Conservation (phyloP, 2,329 filamentous ascomycete species). For the Verticillium albo-atrum region DNA sequence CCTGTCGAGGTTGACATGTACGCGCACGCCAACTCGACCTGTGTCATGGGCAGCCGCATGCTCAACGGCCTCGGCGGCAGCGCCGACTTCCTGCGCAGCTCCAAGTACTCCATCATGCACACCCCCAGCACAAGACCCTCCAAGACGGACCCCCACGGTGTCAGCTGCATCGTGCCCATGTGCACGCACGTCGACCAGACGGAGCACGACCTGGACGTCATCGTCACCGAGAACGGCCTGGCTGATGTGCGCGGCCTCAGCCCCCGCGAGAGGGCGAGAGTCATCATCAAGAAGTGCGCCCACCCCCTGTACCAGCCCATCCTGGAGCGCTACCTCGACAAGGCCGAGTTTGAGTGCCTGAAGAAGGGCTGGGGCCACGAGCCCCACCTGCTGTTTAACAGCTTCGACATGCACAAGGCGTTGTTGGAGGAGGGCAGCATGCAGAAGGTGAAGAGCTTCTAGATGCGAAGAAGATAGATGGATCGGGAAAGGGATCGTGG, state of each 20-base stretch:
- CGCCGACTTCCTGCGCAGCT: constrained; percentile 73
- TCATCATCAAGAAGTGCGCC: constrained; percentile 83
- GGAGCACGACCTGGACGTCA: constrained; percentile 85
- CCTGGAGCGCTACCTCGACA: constrained; percentile 75
- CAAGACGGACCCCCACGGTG: constrained; percentile 77
- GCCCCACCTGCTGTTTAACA: constrained; percentile 81
- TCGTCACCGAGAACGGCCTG: constrained; percentile 72
- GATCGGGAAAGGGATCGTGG: neutral
- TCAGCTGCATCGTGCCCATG: constrained; percentile 90
- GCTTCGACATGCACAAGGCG: constrained; percentile 86
- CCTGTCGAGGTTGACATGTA: constrained; percentile 94
- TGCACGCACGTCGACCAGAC: constrained; percentile 91
- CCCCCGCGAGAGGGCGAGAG: constrained; percentile 73
- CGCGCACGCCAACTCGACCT: constrained; percentile 87
- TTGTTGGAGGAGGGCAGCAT: constrained; percentile 80
- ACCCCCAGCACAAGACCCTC: constrained; percentile 75
- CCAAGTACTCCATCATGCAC: constrained; percentile 92
- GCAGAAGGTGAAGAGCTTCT: constrained; percentile 70
- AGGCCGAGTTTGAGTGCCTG: constrained; percentile 81
- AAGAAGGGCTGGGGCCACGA: constrained; percentile 86
- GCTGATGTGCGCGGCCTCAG: constrained; percentile 80
- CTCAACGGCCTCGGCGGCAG: constrained; percentile 79
- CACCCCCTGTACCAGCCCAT: constrained; percentile 84
- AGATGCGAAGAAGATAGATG: constrained; percentile 6
- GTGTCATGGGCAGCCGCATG: constrained; percentile 85